Base-by-base conservation (phyloP, 2,329 filamentous ascomycete genomes). In the Fusarium coicis region DNA sequence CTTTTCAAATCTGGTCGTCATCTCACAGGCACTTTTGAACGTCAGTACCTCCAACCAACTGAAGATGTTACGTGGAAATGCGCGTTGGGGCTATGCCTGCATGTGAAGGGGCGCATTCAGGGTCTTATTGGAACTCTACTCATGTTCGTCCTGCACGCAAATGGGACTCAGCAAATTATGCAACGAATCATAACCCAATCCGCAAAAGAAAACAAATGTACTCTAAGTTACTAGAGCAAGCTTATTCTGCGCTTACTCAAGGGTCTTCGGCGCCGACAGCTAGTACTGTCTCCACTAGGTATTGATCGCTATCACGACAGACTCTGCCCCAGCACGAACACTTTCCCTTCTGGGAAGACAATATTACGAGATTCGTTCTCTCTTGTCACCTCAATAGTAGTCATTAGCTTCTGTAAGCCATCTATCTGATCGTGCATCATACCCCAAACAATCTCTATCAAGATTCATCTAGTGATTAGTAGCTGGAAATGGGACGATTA, bases 361-460 rank as follows among this genome's bases (percentile, higher is more conserved):
- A 26, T 26, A 44, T 44, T 44, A 44, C 42, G 16, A 44, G 42
- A 44, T 4, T 6, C 2, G 11, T 6, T 14, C 5, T 26, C 42
- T 44, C 23, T 44, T 44, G 4, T 18, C 7, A 11, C 42, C 16
- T 19, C 42, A 44, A 44, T 7, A 14, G 5, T 26, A 44, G 16
- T 44, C 23, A 44, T 44, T 6, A 19, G 10, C 16, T 44, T 14
- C 3, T 23, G 16, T 44, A 44, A 44, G 42, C 42, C 42, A 44
- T 14, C 2, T 0, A 2, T 14, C 2, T 0, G 2, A 19, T 19
- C 10, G 10, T 23, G 10, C 15, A 43, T 43, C 42, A 6, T 15
- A 43, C n/a, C n/a, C n/a, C 10, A 18, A 43, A 23, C 10, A 23
- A 10, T 7, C 16, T 18, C 16, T 5, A 44, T 23, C 10, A 26